These are phyloP conservation scores for Penicillium sp. DNA, from an alignment of 2,329 filamentous ascomycete genomes.

Conservation along the genomic window DNA sequence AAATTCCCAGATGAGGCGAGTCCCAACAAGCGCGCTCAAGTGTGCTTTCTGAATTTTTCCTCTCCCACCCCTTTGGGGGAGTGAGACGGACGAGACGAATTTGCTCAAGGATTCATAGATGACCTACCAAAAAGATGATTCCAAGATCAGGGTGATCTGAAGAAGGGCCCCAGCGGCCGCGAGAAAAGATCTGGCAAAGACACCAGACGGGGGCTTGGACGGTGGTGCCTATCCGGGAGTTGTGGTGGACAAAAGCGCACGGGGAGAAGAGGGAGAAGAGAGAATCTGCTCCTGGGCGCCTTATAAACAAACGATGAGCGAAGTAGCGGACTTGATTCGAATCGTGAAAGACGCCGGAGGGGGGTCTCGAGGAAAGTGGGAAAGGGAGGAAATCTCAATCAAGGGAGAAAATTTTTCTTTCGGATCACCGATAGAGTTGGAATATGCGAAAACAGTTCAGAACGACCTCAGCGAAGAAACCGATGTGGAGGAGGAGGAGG, in stretches of 20 bases:
- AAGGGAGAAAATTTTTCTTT: slow-evolving; percentile 23
- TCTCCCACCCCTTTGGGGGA: slow-evolving; percentile 4
- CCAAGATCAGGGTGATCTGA: slow-evolving; percentile 28
- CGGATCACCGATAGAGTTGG: slow-evolving; percentile 1
- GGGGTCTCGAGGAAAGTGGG: slow-evolving; percentile 16
- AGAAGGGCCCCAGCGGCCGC: slow-evolving; percentile 33
- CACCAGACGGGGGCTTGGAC: slow-evolving; percentile 24
- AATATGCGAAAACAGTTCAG: slow-evolving; percentile 1
- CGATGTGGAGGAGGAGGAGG: slow-evolving; percentile 14
- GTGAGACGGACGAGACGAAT: not conserved
- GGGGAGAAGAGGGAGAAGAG: slow-evolving; percentile 9
- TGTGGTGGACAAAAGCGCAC: slow-evolving; percentile 13
- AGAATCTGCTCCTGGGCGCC: slow-evolving; percentile 22
- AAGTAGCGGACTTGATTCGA: slow-evolving; percentile 11
- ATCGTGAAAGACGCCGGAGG: slow-evolving; percentile 8
- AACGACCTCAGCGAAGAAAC: slow-evolving; percentile 10
- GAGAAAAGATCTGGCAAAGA: slow-evolving; percentile 28
- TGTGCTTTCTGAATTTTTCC: slow-evolving; percentile 4
- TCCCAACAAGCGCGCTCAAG: slow-evolving; percentile 5
- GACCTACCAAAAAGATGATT: slow-evolving; percentile 31
- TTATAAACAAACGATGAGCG: not conserved
- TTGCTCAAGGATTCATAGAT: not conserved
- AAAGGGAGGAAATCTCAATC: slow-evolving; percentile 18
- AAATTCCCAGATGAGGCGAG: slow-evolving; percentile 5
- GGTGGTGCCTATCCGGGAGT: slow-evolving; percentile 19